Evolutionary conservation across 2,329 filamentous ascomycete genomes (phyloP), one percentile per base, ranked within the genome.

Genomic region (Penicillium sp.): DNA sequence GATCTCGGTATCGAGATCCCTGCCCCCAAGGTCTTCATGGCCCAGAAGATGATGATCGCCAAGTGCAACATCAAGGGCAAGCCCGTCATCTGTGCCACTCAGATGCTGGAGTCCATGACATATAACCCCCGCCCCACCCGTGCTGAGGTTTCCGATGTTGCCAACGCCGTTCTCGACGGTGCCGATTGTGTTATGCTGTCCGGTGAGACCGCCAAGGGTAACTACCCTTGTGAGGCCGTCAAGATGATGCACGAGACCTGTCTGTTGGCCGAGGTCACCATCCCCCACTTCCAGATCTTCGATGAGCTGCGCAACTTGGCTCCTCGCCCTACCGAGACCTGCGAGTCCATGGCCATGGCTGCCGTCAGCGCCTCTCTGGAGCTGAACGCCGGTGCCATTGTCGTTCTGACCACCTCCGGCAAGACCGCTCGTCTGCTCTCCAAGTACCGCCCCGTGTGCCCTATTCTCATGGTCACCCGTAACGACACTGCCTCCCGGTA

Each of bases 81-180:
- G 85, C 94, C 94, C 64, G 92, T 93, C 75, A 96, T 99, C 74
- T 97, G 93, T 78, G 94, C 94, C 55, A 99, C 94, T 38, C 94
- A 99, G 82, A 99, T 99, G 94, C 85, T 99, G 65, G 94, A 99
- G 85, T 96, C 91, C 64, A 99, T 99, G 94, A 99, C 96, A 77
- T 96, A 96, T 84, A 99, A 99, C 83, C 94, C 94, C 64, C 90
- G 94, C 59, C 94, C 94, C 47, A 99, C 94, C 60, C 91, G 94
- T 78, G 94, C 94, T 61, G 94, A 99, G 81, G 95, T 99, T 74
- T 95, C 90, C 71, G 94, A 99, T 72, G 94, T 99, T 58, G 94
- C 94, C 66, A 99, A 99, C 76, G 94, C 94, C 63, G 91, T 99
- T 62, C 90, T 95, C 47, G 94, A 99, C 71, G 94, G 94, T 69